phyloP scores from a whole-genome alignment of 1,284 basidiomycete species.

The Sporisorium scitamineum region DNA sequence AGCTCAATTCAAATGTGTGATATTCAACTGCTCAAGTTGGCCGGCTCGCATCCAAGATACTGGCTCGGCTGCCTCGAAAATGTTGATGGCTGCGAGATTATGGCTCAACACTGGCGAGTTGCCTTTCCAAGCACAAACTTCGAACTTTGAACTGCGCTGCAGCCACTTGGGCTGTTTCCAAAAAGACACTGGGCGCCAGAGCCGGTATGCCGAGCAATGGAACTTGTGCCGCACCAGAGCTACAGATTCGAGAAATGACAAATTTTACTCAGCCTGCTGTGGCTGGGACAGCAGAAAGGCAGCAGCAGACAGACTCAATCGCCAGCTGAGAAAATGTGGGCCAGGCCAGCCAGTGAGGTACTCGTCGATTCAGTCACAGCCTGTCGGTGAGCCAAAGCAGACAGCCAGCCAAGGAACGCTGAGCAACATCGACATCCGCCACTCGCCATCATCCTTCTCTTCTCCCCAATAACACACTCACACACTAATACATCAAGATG shows the following conservation, averaged over 20 bases:
- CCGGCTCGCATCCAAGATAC: neutral
- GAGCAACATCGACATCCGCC: conserved; percentile 31
- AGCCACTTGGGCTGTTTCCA: neutral
- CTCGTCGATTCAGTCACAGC: neutral
- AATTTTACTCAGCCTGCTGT: conserved; percentile 12
- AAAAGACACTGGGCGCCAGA: neutral
- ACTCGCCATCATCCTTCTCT: conserved; percentile 35
- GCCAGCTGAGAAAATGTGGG: conserved; percentile 1
- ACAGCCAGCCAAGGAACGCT: conserved; percentile 17
- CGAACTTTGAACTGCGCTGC: conserved; percentile 5
- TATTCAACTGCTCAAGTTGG: neutral
- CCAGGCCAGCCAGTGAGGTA: conserved; percentile 7
- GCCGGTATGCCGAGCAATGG: neutral
- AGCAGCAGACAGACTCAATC: conserved; percentile 7
- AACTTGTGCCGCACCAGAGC: conserved; percentile 12
- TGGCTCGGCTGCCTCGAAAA: neutral
- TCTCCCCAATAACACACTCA: conserved; percentile 46
- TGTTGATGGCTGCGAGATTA: neutral
- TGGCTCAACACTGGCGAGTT: neutral
- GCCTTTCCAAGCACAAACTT: neutral
- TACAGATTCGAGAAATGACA: too few relatives aligned
- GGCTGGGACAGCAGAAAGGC: neutral
- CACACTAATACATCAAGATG: conserved; percentile 51
- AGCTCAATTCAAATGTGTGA: neutral
- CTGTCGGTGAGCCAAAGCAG: neutral